Percentiles rank a stretch among this genome's conserved stretches.
Conservation (phyloP, 352 stramenopile species). For the Globisporangium cederbergense region DNA sequence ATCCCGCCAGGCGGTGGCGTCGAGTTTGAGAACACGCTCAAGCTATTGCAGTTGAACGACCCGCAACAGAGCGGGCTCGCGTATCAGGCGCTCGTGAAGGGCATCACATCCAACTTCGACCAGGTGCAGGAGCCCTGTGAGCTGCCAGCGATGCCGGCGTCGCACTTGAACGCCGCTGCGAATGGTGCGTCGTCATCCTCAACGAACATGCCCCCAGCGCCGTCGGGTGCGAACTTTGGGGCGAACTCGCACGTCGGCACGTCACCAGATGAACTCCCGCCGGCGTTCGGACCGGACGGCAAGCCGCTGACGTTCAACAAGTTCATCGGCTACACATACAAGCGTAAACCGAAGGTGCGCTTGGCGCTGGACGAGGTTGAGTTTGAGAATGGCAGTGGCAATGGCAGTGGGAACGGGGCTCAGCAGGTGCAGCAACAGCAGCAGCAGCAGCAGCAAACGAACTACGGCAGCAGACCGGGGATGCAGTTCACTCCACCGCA, state of each 20-base stretch:
- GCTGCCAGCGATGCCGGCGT: conserved; percentile 20
- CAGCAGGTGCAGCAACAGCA: not conserved
- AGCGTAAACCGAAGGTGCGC: conserved; percentile 82
- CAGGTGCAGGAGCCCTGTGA: conserved; percentile 88
- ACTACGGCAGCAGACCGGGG: not conserved
- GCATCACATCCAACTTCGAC: conserved; percentile 94
- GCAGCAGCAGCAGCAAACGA: not conserved
- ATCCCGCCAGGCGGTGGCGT: conserved; percentile 68
- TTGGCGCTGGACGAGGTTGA: conserved; percentile 74
- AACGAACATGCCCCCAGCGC: conserved; percentile 6
- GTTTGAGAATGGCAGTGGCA: conserved; percentile 35
- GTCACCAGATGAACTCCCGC: conserved; percentile 24
- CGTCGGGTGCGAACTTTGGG: conserved; percentile 14
- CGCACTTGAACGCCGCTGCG: conserved; percentile 11
- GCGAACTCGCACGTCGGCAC: conserved; percentile 9
- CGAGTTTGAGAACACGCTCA: conserved; percentile 88
- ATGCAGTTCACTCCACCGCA: conserved; percentile 1
- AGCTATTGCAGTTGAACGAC: conserved; percentile 77
- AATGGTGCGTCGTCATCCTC: not conserved
- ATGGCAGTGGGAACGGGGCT: not conserved
- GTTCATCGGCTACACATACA: conserved; percentile 92
- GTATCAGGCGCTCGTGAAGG: conserved; percentile 84
- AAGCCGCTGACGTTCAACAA: conserved; percentile 89
- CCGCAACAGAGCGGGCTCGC: conserved; percentile 29
- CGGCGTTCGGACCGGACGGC: conserved; percentile 58